Conservation (phyloP, 257 asterid species). For the Nicotiana tomentosiformis region DNA sequence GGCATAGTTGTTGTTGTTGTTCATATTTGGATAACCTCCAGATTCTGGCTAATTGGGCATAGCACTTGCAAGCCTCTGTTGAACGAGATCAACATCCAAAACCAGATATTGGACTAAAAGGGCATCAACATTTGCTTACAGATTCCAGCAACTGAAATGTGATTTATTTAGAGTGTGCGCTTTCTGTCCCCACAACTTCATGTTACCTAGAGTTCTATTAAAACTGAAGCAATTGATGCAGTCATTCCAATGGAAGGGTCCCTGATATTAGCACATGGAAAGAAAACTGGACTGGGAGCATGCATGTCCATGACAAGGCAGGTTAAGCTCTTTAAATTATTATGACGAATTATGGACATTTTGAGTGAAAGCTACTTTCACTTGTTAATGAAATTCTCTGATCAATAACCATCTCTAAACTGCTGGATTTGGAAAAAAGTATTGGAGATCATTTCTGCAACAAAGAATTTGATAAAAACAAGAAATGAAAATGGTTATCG, state of each 20-base stretch:
- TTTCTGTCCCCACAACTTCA: conserved; percentile 2
- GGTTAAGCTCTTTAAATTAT: background rate
- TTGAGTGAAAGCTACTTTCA: background rate
- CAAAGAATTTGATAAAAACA: background rate
- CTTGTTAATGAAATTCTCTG: background rate
- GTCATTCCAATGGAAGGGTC: background rate
- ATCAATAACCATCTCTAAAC: background rate
- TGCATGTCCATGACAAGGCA: background rate
- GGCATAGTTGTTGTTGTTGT: too few relatives aligned
- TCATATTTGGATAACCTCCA: background rate
- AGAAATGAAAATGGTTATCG: background rate
- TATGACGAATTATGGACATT: background rate
- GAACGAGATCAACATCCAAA: conserved; percentile 5
- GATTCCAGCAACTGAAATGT: background rate
- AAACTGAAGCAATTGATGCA: background rate
- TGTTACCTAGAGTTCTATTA: background rate
- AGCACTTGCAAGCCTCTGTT: conserved; percentile 2
- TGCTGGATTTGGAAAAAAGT: background rate
- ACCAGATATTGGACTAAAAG: background rate
- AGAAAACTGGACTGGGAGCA: background rate
- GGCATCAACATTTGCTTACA: background rate
- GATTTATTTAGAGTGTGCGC: background rate
- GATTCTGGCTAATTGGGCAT: background rate
- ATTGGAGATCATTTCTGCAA: background rate
- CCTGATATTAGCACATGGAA: background rate